Percentiles rank a stretch among this genome's conserved stretches.
phyloP scores from a whole-genome alignment of 345 rosid genomes.

The Brassica rapa region DNA sequence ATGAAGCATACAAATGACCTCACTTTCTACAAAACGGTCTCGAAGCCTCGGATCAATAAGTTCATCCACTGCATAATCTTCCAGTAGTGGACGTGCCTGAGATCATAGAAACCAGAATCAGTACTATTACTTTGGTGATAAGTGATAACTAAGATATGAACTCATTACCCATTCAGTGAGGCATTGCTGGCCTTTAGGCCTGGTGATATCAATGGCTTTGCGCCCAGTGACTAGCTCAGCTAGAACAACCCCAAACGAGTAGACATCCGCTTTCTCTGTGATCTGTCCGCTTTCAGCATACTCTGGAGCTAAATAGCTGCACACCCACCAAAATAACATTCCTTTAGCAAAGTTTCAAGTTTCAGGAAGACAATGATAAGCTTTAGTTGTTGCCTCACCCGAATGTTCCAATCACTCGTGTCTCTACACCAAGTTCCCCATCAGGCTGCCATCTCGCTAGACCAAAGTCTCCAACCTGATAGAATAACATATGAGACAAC shows the following conservation, averaged over 20 bases:
- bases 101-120: conserved; percentile 16
- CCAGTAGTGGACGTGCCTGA: conserved; percentile 93
- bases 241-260: conserved; percentile 97
- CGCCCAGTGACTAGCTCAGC: conserved; percentile 96
- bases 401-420: conserved; percentile 97
- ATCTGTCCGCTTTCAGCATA: conserved; percentile 98
- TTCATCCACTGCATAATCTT: conserved; percentile 83
- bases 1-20: conserved; percentile 92
- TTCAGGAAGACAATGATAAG: conserved; percentile 3
- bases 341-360: conserved; percentile 8
- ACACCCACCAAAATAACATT: conserved; percentile 16
- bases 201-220: conserved; percentile 85
- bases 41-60: conserved; percentile 76
- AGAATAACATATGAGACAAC: not conserved
- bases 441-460: conserved; percentile 99
- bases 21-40: conserved; percentile 63
- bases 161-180: conserved; percentile 91
- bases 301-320: conserved; percentile 97
- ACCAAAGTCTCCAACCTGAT: conserved; percentile 98
- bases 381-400: conserved; percentile 58
- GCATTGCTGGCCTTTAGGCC: conserved; percentile 97
- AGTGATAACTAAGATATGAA: not conserved
- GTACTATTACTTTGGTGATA: conserved; percentile 14
- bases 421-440: conserved; percentile 88
- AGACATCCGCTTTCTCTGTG: conserved; percentile 96